Conservation (phyloP, 352 stramenopile genomes). For the Achlya hypogyna region DNA sequence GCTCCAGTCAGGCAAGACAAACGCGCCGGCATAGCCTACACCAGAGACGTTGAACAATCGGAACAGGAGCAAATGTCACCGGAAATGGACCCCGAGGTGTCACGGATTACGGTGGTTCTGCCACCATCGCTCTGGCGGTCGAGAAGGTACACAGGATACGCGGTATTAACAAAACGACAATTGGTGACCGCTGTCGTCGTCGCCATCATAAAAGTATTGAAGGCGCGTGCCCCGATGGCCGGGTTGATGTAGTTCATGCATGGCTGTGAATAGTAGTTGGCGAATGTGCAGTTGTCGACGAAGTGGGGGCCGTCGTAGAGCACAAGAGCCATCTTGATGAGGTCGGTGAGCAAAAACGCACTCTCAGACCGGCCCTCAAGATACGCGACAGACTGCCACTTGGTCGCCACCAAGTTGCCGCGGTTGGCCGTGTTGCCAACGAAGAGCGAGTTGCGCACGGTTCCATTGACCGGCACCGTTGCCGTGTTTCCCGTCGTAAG, state of each 20-base stretch:
- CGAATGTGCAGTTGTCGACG: conserved; percentile 30
- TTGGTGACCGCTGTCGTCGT: conserved; percentile 22
- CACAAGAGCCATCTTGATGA: conserved; percentile 30
- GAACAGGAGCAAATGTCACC: not conserved
- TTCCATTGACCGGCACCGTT: conserved; percentile 23
- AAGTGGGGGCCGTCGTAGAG: conserved; percentile 33
- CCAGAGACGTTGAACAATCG: not conserved
- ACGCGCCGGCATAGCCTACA: conserved; percentile 14
- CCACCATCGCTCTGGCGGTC: conserved; percentile 29
- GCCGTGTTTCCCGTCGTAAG: conserved; percentile 30
- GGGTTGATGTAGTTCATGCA: conserved; percentile 35
- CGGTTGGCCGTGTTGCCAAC: conserved; percentile 31
- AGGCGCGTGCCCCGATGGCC: conserved; percentile 28
- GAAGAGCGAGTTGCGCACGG: conserved; percentile 31
- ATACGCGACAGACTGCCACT: conserved; percentile 32
- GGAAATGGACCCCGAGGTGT: conserved; percentile 26
- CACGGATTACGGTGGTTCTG: conserved; percentile 27
- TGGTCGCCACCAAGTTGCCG: conserved; percentile 28
- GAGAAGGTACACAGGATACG: conserved; percentile 22
- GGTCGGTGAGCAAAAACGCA: conserved; percentile 24
- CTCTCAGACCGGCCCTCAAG: conserved; percentile 32
- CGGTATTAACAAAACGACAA: conserved; percentile 26
- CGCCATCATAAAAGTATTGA: conserved; percentile 33
- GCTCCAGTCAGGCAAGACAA: conserved; percentile 28
- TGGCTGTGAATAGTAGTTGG: conserved; percentile 30